These are phyloP conservation scores for Citeromyces hawaiiensis DNA, from an alignment of 1,139 yeast genomes.

Conservation along the genomic window DNA sequence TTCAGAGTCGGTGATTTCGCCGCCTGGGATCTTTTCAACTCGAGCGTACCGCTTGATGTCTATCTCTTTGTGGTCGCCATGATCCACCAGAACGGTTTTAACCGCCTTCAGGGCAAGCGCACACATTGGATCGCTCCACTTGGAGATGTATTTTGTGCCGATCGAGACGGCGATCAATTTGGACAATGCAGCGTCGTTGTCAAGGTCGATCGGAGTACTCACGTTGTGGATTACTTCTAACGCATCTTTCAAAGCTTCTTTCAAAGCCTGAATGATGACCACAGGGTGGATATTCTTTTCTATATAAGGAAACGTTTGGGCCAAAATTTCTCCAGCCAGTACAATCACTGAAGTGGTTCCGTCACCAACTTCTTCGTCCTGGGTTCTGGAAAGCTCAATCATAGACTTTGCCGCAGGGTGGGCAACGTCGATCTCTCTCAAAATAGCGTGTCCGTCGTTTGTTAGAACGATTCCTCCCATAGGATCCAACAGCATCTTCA, in stretches of 20 bases:
- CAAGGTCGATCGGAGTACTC: conserved; percentile 72
- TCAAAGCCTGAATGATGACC: conserved; percentile 85
- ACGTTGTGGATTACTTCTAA: conserved; percentile 77
- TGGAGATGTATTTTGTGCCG: conserved; percentile 87
- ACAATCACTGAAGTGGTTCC: conserved; percentile 96
- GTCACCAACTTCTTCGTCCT: conserved; percentile 98
- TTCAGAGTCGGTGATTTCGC: conserved; percentile 79
- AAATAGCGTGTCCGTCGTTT: conserved; percentile 93
- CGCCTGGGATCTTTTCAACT: conserved; percentile 95
- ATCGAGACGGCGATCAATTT: conserved; percentile 81
- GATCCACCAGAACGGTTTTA: conserved; percentile 59
- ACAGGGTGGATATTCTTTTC: conserved; percentile 97
- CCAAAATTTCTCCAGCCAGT: conserved; percentile 91
- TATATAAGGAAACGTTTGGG: conserved; percentile 87
- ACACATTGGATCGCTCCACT: conserved; percentile 93
- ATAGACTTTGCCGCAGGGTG: conserved; percentile 98
- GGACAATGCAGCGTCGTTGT: conserved; percentile 78
- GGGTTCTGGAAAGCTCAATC: conserved; percentile 95
- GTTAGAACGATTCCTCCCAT: conserved; percentile 98
- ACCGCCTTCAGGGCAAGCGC: conserved; percentile 80
- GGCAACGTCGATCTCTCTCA: conserved; percentile 81
- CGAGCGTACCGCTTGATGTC: conserved; percentile 90
- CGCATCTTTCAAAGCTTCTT: conserved; percentile 85
- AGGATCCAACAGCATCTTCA: conserved; percentile 94
- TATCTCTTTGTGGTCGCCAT: conserved; percentile 68